Base-by-base conservation (phyloP, 768 basidiomycete species). In the Pulveroboletus sp. region DNA sequence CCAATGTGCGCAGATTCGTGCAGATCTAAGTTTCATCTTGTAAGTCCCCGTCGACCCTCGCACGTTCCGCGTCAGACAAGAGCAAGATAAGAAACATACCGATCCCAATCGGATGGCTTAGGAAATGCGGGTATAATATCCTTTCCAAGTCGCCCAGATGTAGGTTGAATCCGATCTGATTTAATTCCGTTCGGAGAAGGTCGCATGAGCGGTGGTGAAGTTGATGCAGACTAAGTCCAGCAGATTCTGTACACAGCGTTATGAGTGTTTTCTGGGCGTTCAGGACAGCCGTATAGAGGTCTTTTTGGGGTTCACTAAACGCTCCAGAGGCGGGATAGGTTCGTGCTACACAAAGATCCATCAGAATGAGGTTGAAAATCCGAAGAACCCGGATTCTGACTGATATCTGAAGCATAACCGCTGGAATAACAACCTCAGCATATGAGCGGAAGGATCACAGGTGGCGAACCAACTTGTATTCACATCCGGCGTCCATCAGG, bases 371-470 rank as follows among this genome's bases (percentile, higher is more conserved):
- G 32, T 26, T 20, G 12, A 16, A n/a, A 13, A 20, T 22, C n/a
- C 17, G 43, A 50, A 29, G 24, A 20, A 44, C n/a, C 14, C 2
- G 26, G 24, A 22, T 43, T 49, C 82, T 53, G 54, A 89, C 89
- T 95, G 58, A 97, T 94, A 64, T 98, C 95, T 39, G 91, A 92
- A 7, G 93, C 91, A 61, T 97, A 97, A 31, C 91, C 91, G 53
- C 89, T 91, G 57, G 30, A 37, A 17, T 49, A 27, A 26, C 20
- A 58, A 26, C 23, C 19, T 61, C 29, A 56, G 43, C 39, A 38
- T 23, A 37, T 4, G 53, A 27, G 23, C 37, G 19, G 24, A 44
- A 30, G 26, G 37, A 46, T 43, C 31, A 10, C 23, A 41, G 24
- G 20, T 5, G 34, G 54, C 51, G 36, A 35, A 63, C 80, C 47